These are phyloP conservation scores for Coemansia sp. DNA, from an alignment of 192 early-diverging fungal species.

Conservation along the genomic window DNA sequence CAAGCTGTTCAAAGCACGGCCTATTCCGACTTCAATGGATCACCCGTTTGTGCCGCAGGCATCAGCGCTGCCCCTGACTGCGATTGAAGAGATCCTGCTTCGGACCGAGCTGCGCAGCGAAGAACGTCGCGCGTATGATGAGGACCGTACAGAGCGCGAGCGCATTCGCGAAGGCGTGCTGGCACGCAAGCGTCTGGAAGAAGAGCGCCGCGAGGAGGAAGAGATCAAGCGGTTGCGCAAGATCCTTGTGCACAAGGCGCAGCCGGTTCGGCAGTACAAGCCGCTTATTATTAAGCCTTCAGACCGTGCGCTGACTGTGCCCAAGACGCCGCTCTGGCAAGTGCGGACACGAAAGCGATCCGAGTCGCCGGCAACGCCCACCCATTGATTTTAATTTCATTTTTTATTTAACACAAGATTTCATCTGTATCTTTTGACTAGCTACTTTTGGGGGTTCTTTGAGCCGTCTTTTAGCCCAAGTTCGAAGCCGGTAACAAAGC, in stretches of 20 bases:
- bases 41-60: constrained; percentile 64
- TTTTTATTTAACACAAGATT: background rate
- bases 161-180: constrained; percentile 58
- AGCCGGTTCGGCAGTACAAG: constrained; percentile 59
- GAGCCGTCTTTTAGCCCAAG: constrained; percentile 48
- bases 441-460: constrained; percentile 2
- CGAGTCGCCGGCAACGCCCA: constrained; percentile 12
- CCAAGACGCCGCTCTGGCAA: constrained; percentile 52
- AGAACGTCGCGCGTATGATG: constrained; percentile 67
- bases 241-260: constrained; percentile 59
- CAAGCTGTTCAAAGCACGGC: constrained; percentile 60
- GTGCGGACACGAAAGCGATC: constrained; percentile 31
- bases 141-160: constrained; percentile 52
- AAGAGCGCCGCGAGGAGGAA: constrained; percentile 58
- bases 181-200: constrained; percentile 50
- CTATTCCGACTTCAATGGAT: constrained; percentile 49
- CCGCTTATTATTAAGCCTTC: constrained; percentile 58
- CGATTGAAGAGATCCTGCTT: constrained; percentile 51
- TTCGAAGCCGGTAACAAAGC: constrained; percentile 35
- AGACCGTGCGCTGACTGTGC: constrained; percentile 57
- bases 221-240: constrained; percentile 59
- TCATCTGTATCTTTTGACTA: background rate
- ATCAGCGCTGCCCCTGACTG: constrained; percentile 50
- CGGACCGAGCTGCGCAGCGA: constrained; percentile 61
- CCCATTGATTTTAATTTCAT: background rate